Evolutionary conservation across 306 rosid species (phyloP).

Genomic region (Cicer cuneatum): DNA sequence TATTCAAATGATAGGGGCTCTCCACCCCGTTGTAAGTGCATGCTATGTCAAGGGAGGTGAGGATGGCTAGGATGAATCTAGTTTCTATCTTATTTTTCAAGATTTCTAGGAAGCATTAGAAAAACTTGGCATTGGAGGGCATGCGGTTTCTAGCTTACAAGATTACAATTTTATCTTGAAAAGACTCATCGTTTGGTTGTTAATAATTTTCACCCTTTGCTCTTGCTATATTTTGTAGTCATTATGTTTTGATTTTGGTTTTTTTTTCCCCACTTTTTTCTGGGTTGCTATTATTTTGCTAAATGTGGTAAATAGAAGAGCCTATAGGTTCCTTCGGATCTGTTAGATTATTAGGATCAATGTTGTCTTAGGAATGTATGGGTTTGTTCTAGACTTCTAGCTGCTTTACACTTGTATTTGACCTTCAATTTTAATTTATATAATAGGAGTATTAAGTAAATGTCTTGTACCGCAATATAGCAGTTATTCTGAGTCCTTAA

Average conservation of each 20-base stretch:
- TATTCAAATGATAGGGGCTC: not conserved
- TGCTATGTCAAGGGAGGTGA: constrained; percentile 13
- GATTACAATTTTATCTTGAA: not conserved
- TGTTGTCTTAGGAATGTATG: constrained; percentile 17
- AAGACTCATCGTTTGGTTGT: not conserved
- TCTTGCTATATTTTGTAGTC: not conserved
- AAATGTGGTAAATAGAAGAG: constrained; percentile 18
- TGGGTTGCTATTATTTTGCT: not conserved
- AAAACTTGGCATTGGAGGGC: constrained; percentile 4
- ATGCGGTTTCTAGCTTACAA: not conserved
- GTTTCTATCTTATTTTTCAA: constrained; percentile 7
- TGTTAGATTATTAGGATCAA: constrained; percentile 6
- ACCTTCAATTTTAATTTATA: constrained; percentile 17
- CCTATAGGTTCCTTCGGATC: not conserved
- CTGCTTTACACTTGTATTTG: not conserved
- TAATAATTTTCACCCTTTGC: not conserved
- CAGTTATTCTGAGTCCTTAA: constrained; percentile 4
- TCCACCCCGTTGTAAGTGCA: not conserved
- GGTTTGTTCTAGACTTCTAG: constrained; percentile 23
- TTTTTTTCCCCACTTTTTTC: not conserved
- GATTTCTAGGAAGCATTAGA: constrained; percentile 13
- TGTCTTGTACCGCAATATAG: not conserved
- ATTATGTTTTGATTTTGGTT: not conserved
- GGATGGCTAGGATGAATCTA: not conserved
- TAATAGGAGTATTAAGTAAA: constrained; percentile 1